Conservation (phyloP, 148 eudicot genomes). For the Pharnaceum exiguum region DNA sequence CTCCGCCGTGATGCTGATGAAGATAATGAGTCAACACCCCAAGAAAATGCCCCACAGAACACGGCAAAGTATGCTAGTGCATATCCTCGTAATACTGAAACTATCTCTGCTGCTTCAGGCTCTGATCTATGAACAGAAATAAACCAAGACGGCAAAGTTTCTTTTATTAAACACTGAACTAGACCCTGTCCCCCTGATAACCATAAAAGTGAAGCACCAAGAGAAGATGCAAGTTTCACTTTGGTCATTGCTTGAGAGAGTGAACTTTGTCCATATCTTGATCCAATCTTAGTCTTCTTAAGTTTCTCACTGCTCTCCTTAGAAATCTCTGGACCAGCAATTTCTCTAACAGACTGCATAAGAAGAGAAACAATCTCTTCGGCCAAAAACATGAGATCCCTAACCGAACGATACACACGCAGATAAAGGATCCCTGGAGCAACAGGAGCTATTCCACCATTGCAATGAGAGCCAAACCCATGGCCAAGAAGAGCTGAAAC, state of each 20-base stretch:
- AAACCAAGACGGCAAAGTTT: slow-evolving; percentile 89
- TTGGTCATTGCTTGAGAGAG: slow-evolving; percentile 49
- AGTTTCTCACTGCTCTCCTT: slow-evolving; percentile 30
- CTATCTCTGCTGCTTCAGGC: slow-evolving; percentile 32
- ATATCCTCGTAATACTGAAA: slow-evolving; percentile 54
- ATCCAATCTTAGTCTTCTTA: slow-evolving; percentile 33
- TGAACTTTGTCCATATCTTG: slow-evolving; percentile 43
- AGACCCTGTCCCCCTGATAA: slow-evolving; percentile 66
- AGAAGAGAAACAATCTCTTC: slow-evolving; percentile 65
- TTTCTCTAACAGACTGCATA: slow-evolving; percentile 64
- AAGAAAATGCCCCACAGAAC: slow-evolving; percentile 57
- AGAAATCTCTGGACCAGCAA: slow-evolving; percentile 28
- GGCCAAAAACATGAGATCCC: slow-evolving; percentile 70
- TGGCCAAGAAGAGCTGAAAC: slow-evolving; percentile 86
- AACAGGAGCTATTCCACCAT: slow-evolving; percentile 74
- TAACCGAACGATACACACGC: slow-evolving; percentile 57
- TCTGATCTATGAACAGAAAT: slow-evolving; percentile 50
- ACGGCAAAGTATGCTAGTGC: slow-evolving; percentile 69
- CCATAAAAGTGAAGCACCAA: slow-evolving; percentile 67
- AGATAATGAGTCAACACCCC: slow-evolving; percentile 63
- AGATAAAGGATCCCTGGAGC: slow-evolving; percentile 84
- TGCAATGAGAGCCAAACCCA: slow-evolving; percentile 66
- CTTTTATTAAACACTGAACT: slow-evolving; percentile 62
- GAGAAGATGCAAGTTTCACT: slow-evolving; percentile 75
- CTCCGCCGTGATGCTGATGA: slow-evolving; percentile 51